Evolutionary conservation across 2,329 filamentous ascomycete genomes (phyloP), one percentile per base, ranked within the genome.

Genomic region (Phoma sp.): DNA sequence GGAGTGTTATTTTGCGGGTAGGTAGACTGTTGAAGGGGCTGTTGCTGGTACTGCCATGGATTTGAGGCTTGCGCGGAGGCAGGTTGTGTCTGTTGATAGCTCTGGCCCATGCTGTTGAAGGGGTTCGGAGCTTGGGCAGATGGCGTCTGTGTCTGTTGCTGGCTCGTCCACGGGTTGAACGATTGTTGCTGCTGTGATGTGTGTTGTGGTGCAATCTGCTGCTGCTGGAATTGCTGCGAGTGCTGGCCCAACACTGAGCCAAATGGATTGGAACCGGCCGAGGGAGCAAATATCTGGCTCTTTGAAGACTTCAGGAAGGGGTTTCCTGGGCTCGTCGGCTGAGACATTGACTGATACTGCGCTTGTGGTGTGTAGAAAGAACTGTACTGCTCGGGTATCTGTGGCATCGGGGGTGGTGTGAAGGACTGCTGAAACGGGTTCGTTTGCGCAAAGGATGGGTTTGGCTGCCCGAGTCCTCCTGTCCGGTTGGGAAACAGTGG

Each of bases 401-500:
- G 74, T 30, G 75, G 74, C 61, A 77, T 72, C 5, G 76, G 74
- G 32, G 76, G 75, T 23, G 75, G 73, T 24, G 73, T 75, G 35
- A 75, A 75, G 6, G 74, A 70, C 30, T 77, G 73, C 36, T 73
- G 68, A 55, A 75, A 78, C 3, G 75, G 75, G 54, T 78, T 78
- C 27, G 67, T 71, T 49, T 72, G 71, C 4, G 67, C 66, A 29
- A 69, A 73, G 29, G 70, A 71, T 7, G 70, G 69, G 23, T 54
- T 67, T 18, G 78, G 80, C 74, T 73, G 58, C 9, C 73, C 75
- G 55, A 61, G 82, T 22, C 85, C 89, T 48, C 89, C 89, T 1
- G 90, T 93, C 48, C 88, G 86, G 66, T 92, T 86, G 7, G 90
- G 89, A 70, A 93, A 92, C 27, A 92, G 78, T 33, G 85, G 63